Evolutionary conservation across 148 eudicot genomes (phyloP), one percentile per base, ranked within the genome.

Genomic region (Euryodendron excelsum): DNA sequence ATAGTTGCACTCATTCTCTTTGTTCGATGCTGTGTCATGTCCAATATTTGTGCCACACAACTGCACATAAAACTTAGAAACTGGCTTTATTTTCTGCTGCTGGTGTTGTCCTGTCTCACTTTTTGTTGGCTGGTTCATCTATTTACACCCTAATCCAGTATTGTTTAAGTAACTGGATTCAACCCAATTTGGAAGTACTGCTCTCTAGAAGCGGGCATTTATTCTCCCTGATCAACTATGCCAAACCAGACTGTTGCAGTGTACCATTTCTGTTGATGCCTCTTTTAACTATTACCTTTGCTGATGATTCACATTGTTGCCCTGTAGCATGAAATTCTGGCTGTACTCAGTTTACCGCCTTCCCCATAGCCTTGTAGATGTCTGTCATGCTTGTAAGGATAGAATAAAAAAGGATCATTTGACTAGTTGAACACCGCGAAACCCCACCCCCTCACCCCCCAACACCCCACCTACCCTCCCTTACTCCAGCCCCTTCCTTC

Each of bases 321-420:
- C 50, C 15, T 4, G 33, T 15, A 8, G 34, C 53, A 23, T 23
- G 11, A 59, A 66, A 52, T 58, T 37, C 4, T 37, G 11, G 52
- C 34, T 58, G 28, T 36, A 36, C 18, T 34, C 41, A 31, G 61
- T 27, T 72, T 30, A 23, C 41, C 31, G 10, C 44, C 10, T 18
- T 52, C 31, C 62, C 75, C 25, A 10, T 7, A 72, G 75, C 23
- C 60, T 72, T 53, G 62, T 72, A n/a, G n/a, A n/a, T n/a, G n/a
- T n/a, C 37, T n/a, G 11, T 50, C 13, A 9, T 31, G 12, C 64
- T 41, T 5, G 21, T 47, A 3, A 4, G 31, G 50, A 7, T 3
- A 13, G 11, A 2, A 18, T 27, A 9, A 45, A 45, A 45, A 20
- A 28, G 15, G 20, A 25, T n/a, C 0, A n/a, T n/a, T n/a, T n/a